A percentile compares a stretch with the other conserved stretches of the same genome.
These are phyloP conservation scores for Aspergillus quadrilineatus DNA, from an alignment of 2,329 filamentous ascomycete genomes.

Conservation along the genomic window DNA sequence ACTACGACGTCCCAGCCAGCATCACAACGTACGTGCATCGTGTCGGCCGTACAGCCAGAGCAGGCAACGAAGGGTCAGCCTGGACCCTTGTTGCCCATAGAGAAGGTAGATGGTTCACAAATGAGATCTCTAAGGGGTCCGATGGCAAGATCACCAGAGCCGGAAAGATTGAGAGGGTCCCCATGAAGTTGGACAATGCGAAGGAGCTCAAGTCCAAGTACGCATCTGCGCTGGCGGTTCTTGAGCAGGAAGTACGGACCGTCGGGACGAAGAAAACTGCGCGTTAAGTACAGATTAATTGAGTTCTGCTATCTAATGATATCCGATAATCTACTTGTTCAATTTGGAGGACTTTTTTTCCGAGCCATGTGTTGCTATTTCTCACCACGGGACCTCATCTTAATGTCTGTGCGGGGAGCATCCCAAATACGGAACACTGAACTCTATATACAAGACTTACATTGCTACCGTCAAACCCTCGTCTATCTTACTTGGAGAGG, in stretches of 20 bases:
- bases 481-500: too few relatives aligned
- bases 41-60: constrained; percentile 85
- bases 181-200: constrained; percentile 30
- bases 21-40: constrained; percentile 85
- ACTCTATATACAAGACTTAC: too few relatives aligned
- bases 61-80: constrained; percentile 70
- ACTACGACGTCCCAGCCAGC: constrained; percentile 86
- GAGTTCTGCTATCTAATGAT: neutral
- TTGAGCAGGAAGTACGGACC: constrained; percentile 39
- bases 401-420: neutral
- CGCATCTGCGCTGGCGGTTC: constrained; percentile 33
- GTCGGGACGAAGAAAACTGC: constrained; percentile 15
- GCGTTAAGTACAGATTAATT: neutral
- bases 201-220: constrained; percentile 34
- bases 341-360: neutral
- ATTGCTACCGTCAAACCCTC: too few relatives aligned
- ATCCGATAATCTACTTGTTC: neutral
- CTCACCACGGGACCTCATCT: neutral
- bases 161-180: constrained; percentile 30
- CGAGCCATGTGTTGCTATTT: too few relatives aligned
- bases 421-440: too few relatives aligned
- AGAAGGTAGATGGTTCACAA: constrained; percentile 91
- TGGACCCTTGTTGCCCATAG: constrained; percentile 83
- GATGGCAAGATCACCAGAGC: constrained; percentile 35
- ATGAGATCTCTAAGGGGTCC: constrained; percentile 64